Conservation (phyloP, 768 basidiomycete species). For the Mycena crocata region DNA sequence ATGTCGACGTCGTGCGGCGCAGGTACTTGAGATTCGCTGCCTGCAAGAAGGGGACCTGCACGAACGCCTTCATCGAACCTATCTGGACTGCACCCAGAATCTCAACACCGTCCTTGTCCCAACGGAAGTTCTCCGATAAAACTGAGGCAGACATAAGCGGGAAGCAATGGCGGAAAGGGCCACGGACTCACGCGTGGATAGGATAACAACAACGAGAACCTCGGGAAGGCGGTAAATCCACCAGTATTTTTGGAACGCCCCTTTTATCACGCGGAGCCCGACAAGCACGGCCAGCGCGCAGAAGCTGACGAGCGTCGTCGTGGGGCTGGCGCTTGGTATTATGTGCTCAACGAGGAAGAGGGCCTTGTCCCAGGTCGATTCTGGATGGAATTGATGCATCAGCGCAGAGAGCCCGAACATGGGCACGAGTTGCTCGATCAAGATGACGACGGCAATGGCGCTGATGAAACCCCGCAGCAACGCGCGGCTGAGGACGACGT, state of each 20-base stretch:
- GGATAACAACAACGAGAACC: conserved; percentile 87
- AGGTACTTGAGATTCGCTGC: conserved; percentile 71
- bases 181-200: conserved; percentile 85
- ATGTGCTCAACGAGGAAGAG: too few relatives aligned
- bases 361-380: conserved; percentile 81
- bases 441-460: conserved; percentile 87
- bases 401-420: conserved; percentile 85
- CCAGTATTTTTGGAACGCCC: conserved; percentile 68
- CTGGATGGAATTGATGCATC: conserved; percentile 64
- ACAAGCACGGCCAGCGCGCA: conserved; percentile 78
- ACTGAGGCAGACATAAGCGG: conserved; percentile 58
- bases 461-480: conserved; percentile 89
- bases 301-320: conserved; percentile 82
- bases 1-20: conserved; percentile 83
- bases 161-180: too few relatives aligned
- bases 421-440: conserved; percentile 87
- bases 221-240: conserved; percentile 88
- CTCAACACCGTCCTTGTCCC: conserved; percentile 84
- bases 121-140: conserved; percentile 72
- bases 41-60: conserved; percentile 81
- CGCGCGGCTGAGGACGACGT: conserved; percentile 92
- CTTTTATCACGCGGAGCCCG: conserved; percentile 67
- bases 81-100: conserved; percentile 85
- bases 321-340: conserved; percentile 67
- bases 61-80: conserved; percentile 66